Percentiles rank a stretch among this genome's conserved stretches.
Evolutionary conservation across 768 basidiomycete genomes (phyloP).

Genomic region (Porphyrellus cyaneotinctus): DNA sequence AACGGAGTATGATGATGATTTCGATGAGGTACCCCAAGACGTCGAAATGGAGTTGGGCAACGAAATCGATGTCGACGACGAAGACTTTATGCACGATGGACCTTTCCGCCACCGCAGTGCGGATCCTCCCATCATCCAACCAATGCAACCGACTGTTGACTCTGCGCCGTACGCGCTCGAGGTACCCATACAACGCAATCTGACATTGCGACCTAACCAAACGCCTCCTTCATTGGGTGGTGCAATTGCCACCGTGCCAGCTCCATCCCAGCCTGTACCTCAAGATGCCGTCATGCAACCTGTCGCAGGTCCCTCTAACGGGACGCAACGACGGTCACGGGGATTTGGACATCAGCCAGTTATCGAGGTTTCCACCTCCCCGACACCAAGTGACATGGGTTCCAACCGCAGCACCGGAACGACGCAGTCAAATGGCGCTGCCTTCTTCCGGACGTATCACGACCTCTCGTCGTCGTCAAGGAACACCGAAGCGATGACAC

Average conservation of each 20-base stretch:
- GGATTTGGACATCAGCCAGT: slow-evolving; percentile 51
- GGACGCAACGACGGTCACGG: slow-evolving; percentile 38
- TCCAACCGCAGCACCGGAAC: slow-evolving; percentile 52
- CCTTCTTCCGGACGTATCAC: slow-evolving; percentile 60
- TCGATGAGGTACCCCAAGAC: slow-evolving; percentile 31
- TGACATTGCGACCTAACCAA: slow-evolving; percentile 23
- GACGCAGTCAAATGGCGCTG: slow-evolving; percentile 51
- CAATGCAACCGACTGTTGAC: slow-evolving; percentile 9
- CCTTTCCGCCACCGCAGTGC: slow-evolving; percentile 26
- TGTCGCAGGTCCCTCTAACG: slow-evolving; percentile 35
- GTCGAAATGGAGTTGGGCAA: slow-evolving; percentile 34
- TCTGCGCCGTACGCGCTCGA: slow-evolving; percentile 20
- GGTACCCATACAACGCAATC: slow-evolving; percentile 29
- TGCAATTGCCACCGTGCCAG: background rate
- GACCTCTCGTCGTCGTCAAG: slow-evolving; percentile 39
- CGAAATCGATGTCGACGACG: slow-evolving; percentile 46
- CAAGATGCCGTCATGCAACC: slow-evolving; percentile 33
- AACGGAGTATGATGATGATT: slow-evolving; percentile 57
- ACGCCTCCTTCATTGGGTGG: slow-evolving; percentile 6
- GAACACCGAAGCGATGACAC: slow-evolving; percentile 58
- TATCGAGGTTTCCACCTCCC: slow-evolving; percentile 57
- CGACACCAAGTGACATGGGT: slow-evolving; percentile 57
- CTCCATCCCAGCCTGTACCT: slow-evolving; percentile 3
- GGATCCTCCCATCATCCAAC: slow-evolving; percentile 11
- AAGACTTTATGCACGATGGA: slow-evolving; percentile 36